Evolutionary conservation across 345 rosid species (phyloP).

Genomic region (Salix arbutifolia): DNA sequence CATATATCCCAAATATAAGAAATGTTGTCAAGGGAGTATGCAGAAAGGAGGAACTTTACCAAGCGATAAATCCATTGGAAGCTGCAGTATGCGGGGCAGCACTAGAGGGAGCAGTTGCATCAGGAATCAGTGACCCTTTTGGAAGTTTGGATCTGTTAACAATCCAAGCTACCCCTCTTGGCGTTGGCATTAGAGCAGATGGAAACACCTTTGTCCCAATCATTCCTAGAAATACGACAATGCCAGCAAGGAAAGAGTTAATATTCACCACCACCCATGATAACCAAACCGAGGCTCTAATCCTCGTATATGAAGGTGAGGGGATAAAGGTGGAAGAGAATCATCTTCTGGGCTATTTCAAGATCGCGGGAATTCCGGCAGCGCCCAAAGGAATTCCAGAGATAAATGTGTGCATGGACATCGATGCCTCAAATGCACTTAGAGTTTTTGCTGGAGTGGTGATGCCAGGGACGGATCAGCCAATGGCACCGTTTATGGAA

Average conservation of each 20-base stretch:
- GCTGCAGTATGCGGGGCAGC: constrained; percentile 85
- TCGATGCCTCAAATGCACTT: constrained; percentile 62
- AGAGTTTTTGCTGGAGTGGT: constrained; percentile 62
- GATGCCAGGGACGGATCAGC: constrained; percentile 56
- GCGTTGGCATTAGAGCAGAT: constrained; percentile 57
- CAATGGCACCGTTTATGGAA: constrained; percentile 64
- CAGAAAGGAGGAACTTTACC: constrained; percentile 52
- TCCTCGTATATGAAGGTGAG: constrained; percentile 80
- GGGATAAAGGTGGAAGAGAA: constrained; percentile 58
- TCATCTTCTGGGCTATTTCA: constrained; percentile 82
- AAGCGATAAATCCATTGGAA: constrained; percentile 56
- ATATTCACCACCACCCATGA: constrained; percentile 61
- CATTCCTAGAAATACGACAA: constrained; percentile 60
- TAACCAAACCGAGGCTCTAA: constrained; percentile 66
- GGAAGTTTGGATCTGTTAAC: constrained; percentile 79
- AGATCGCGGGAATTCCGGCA: constrained; percentile 64
- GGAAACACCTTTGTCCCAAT: constrained; percentile 58
- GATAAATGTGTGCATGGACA: constrained; percentile 87
- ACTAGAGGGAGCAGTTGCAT: constrained; percentile 83
- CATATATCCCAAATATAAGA: constrained; percentile 55
- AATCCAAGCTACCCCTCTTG: constrained; percentile 70
- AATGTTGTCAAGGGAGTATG: constrained; percentile 42
- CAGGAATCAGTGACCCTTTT: constrained; percentile 75
- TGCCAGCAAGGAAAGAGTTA: constrained; percentile 74
- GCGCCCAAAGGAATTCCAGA: constrained; percentile 73